Evolutionary conservation across 305 asterid genomes (phyloP).

Genomic region (Solanum chacoense): DNA sequence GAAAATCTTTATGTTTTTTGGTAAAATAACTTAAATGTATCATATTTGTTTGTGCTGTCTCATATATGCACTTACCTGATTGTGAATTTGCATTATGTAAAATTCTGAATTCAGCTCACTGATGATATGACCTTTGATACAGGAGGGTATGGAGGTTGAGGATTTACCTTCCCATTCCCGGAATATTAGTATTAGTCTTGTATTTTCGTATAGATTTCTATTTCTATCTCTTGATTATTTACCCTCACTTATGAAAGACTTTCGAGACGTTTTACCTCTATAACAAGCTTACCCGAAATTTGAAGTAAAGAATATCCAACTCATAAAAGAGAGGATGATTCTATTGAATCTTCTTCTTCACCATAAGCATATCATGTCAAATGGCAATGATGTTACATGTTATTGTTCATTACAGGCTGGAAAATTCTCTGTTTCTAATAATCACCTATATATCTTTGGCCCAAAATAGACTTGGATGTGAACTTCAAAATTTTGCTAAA

Average conservation of each 20-base stretch:
- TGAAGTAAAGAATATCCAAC: background rate
- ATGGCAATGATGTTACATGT: background rate
- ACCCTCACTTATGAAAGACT: background rate
- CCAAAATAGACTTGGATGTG: background rate
- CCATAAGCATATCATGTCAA: background rate
- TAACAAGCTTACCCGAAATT: background rate
- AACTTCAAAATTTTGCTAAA: background rate
- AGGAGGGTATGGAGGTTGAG: background rate
- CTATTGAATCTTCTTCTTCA: background rate
- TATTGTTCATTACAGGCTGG: constrained; percentile 1
- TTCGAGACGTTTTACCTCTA: background rate
- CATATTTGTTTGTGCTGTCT: background rate
- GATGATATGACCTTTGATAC: background rate
- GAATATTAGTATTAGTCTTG: background rate
- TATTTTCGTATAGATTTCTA: background rate
- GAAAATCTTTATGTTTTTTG: background rate
- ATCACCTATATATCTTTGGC: background rate
- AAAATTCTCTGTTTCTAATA: background rate
- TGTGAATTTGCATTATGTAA: background rate
- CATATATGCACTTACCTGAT: background rate
- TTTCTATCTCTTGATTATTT: background rate
- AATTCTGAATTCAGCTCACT: background rate
- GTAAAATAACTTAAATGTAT: background rate
- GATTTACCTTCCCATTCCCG: background rate
- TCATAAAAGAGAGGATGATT: background rate